Conservation (phyloP, 1,284 basidiomycete genomes). For the Mycena citricolor region DNA sequence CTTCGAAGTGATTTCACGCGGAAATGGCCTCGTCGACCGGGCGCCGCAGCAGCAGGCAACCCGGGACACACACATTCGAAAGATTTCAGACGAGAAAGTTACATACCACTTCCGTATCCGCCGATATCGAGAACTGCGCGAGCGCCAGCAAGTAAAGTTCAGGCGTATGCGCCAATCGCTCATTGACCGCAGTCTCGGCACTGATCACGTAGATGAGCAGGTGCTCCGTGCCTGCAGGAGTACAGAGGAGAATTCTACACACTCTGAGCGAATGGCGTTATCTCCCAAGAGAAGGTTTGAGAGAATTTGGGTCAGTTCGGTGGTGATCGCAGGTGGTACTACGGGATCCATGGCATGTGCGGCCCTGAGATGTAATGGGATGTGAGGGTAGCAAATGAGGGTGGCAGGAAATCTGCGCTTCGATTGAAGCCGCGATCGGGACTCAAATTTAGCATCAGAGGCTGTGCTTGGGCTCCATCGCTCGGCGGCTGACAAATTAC, state of each 20-base stretch:
- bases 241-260: conserved; percentile 27
- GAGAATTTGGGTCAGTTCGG: conserved; percentile 76
- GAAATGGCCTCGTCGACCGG: neutral
- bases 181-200: conserved; percentile 77
- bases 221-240: neutral
- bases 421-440: too few relatives aligned
- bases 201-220: conserved; percentile 35
- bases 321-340: conserved; percentile 62
- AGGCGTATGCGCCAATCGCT: conserved; percentile 70
- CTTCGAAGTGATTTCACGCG: neutral
- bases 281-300: conserved; percentile 79
- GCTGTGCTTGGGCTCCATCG: too few relatives aligned
- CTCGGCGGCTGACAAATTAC: too few relatives aligned
- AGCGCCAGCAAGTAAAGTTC: conserved; percentile 75
- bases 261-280: conserved; percentile 74
- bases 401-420: too few relatives aligned
- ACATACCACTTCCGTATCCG: conserved; percentile 73
- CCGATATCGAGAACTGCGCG: conserved; percentile 69
- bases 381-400: too few relatives aligned
- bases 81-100: conserved; percentile 5
- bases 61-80: too few relatives aligned
- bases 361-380: too few relatives aligned
- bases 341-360: conserved; percentile 24
- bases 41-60: neutral
- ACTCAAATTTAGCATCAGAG: too few relatives aligned